phyloP scores from a whole-genome alignment of 805 yeast species.

The Blastobotrys attinorum region DNA sequence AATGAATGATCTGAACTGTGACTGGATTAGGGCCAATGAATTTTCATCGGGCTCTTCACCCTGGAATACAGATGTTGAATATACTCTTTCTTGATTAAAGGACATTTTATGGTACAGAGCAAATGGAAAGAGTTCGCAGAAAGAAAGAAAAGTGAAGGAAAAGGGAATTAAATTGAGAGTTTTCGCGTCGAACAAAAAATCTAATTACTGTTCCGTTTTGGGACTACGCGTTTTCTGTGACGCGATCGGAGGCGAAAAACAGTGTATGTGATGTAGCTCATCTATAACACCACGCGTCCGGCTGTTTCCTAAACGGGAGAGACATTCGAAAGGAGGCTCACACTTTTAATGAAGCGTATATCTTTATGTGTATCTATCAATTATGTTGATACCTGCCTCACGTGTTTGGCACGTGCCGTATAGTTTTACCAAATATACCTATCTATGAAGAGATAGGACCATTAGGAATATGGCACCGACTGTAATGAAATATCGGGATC shows the following conservation, averaged over 20 bases:
- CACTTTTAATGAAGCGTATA: too few relatives aligned
- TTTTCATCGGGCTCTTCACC: constrained; percentile 63
- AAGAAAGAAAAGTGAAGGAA: not conserved
- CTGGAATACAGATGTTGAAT: constrained; percentile 71
- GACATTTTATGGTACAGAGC: constrained; percentile 25
- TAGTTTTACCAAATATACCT: too few relatives aligned
- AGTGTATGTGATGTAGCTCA: too few relatives aligned
- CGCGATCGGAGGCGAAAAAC: not conserved
- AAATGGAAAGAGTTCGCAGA: not conserved
- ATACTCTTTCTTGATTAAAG: constrained; percentile 31
- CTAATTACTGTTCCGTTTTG: constrained; percentile 2
- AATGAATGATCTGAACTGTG: constrained; percentile 62
- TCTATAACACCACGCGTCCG: too few relatives aligned
- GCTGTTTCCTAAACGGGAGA: too few relatives aligned
- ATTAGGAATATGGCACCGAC: too few relatives aligned
- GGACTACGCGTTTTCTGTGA: not conserved
- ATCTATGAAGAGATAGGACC: too few relatives aligned
- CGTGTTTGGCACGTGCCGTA: too few relatives aligned
- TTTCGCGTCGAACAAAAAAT: constrained; percentile 1
- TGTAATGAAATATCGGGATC: too few relatives aligned
- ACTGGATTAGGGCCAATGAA: constrained; percentile 25
- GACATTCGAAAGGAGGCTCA: too few relatives aligned
- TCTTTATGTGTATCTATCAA: too few relatives aligned
- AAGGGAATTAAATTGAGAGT: not conserved
- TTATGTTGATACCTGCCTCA: too few relatives aligned